Conservation (phyloP, 176 grass and related monocot genomes). For the Lolium multiflorum region DNA sequence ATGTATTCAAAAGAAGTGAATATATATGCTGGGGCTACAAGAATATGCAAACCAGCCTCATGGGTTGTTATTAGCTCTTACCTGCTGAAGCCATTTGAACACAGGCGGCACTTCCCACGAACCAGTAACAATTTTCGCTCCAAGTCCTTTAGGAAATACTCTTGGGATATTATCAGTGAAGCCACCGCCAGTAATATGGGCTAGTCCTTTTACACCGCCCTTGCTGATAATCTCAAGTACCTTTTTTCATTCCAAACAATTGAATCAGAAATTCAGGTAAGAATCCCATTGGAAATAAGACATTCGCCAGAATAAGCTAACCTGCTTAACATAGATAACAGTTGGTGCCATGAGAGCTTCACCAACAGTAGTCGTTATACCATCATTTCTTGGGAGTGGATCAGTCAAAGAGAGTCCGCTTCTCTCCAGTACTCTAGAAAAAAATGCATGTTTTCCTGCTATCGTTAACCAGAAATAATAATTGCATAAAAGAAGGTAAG, state of each 20-base stretch:
- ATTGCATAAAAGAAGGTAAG: neutral
- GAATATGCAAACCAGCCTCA: neutral
- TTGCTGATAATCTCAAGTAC: conserved; percentile 82
- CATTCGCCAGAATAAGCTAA: conserved; percentile 38
- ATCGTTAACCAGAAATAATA: conserved; percentile 9
- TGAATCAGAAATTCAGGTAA: neutral
- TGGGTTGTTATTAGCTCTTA: conserved; percentile 17
- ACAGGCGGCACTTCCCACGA: conserved; percentile 80
- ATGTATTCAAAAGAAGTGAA: neutral
- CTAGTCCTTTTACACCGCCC: conserved; percentile 88
- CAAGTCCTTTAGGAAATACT: conserved; percentile 73
- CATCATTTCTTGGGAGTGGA: conserved; percentile 71
- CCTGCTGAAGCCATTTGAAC: conserved; percentile 82
- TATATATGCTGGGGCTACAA: neutral
- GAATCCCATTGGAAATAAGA: neutral
- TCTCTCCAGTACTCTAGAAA: conserved; percentile 71
- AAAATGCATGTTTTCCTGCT: neutral
- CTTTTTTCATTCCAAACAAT: conserved; percentile 44
- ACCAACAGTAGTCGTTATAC: conserved; percentile 63
- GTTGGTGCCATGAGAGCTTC: conserved; percentile 98
- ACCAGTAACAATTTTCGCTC: conserved; percentile 63
- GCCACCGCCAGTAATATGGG: conserved; percentile 92
- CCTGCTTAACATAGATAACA: conserved; percentile 95
- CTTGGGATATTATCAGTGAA: conserved; percentile 94
- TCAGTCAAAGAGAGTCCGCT: conserved; percentile 77